These are phyloP conservation scores for Dendrobium nobile DNA, from an alignment of 106 monocot genomes.

Conservation along the genomic window DNA sequence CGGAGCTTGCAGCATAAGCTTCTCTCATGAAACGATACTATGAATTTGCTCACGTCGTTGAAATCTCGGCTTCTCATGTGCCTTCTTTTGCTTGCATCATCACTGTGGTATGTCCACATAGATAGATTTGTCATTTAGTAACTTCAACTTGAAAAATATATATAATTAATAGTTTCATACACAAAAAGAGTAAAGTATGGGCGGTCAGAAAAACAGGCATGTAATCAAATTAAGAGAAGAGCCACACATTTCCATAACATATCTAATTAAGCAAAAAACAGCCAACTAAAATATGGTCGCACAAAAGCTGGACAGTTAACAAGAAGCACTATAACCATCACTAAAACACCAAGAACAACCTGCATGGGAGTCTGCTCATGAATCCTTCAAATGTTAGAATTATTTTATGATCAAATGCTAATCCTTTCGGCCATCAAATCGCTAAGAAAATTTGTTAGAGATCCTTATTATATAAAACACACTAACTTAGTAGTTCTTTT, in stretches of 20 bases:
- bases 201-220: neutral
- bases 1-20: constrained; percentile 43
- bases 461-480: too few relatives aligned
- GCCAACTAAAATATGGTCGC: neutral
- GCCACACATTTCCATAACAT: neutral
- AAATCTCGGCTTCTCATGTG: constrained; percentile 27
- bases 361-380: too few relatives aligned
- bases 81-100: constrained; percentile 44
- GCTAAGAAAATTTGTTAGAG: too few relatives aligned
- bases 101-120: constrained; percentile 15
- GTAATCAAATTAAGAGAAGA: neutral
- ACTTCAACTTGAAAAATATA: neutral
- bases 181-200: neutral
- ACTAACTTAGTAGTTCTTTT: too few relatives aligned
- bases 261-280: neutral
- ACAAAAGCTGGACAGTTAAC: neutral
- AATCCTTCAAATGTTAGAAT: too few relatives aligned
- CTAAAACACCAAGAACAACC: too few relatives aligned
- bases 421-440: too few relatives aligned
- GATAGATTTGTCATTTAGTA: neutral
- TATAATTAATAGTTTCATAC: neutral
- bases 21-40: constrained; percentile 20
- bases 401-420: too few relatives aligned
- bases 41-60: constrained; percentile 36
- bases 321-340: too few relatives aligned